Evolutionary conservation across 2,329 filamentous ascomycete species (phyloP).

Genomic region (Orbilia brochopaga): DNA sequence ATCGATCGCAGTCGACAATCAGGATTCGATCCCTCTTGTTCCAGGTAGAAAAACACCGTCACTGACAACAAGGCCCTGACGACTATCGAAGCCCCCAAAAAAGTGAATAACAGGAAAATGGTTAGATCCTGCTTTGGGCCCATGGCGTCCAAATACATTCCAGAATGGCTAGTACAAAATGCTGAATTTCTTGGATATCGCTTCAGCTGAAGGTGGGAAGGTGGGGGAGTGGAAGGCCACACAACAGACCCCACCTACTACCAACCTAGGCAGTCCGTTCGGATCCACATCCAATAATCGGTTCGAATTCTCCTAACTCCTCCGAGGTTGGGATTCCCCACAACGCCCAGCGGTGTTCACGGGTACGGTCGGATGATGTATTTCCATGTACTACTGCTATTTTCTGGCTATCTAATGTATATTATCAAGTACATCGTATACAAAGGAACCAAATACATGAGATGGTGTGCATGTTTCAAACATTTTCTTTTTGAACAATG

Average conservation of each 20-base stretch:
- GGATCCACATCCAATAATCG: constrained; percentile 50
- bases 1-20: background rate
- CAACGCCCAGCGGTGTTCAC: constrained; percentile 24
- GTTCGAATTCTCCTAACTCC: constrained; percentile 49
- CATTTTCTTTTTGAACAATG: background rate
- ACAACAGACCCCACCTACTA: constrained; percentile 32
- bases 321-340: constrained; percentile 45
- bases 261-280: constrained; percentile 24
- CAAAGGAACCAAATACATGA: background rate
- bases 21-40: background rate
- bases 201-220: constrained; percentile 36
- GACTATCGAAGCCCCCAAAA: background rate
- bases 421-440: background rate
- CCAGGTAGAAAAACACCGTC: background rate
- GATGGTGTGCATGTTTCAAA: background rate
- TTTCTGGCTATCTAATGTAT: constrained; percentile 17
- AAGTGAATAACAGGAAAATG: constrained; percentile 7
- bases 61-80: background rate
- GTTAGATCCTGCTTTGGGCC: constrained; percentile 21
- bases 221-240: constrained; percentile 13
- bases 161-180: constrained; percentile 23
- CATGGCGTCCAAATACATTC: constrained; percentile 34
- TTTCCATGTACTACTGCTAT: constrained; percentile 4
- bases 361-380: constrained; percentile 49
- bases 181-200: constrained; percentile 19